Conservation (phyloP, 1,284 basidiomycete species). For the Volvariella volvacea region DNA sequence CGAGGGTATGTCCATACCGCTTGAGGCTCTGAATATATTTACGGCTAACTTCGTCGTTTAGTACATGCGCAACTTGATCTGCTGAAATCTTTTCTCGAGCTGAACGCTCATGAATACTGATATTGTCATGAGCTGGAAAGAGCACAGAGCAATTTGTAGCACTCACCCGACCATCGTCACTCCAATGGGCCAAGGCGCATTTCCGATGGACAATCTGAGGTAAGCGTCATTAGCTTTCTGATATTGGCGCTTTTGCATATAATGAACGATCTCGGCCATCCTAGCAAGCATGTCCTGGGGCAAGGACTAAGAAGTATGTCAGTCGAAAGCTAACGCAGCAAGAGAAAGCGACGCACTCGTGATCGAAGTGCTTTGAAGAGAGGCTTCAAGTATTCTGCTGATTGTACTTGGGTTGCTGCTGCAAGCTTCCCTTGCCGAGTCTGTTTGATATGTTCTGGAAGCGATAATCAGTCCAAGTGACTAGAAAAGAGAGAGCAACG, state of each 20-base stretch:
- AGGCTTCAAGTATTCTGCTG: slow-evolving; percentile 94
- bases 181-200: slow-evolving; percentile 99
- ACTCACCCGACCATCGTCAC: slow-evolving; percentile 97
- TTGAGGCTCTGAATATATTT: slow-evolving; percentile 99
- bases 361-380: slow-evolving; percentile 87
- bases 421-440: slow-evolving; percentile 91
- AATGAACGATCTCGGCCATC: slow-evolving; percentile 92
- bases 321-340: background rate
- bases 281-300: slow-evolving; percentile 82
- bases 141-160: background rate
- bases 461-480: slow-evolving; percentile 5
- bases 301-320: slow-evolving; percentile 49
- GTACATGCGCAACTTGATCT: slow-evolving; percentile 94
- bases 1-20: too few species aligned
- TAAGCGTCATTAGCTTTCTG: slow-evolving; percentile 96
- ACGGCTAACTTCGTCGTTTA: slow-evolving; percentile 97
- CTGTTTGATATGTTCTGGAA: slow-evolving; percentile 68
- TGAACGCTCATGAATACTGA: slow-evolving; percentile 94
- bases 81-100: slow-evolving; percentile 96
- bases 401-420: slow-evolving; percentile 92
- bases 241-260: slow-evolving; percentile 95
- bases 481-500: background rate
- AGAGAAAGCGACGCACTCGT: slow-evolving; percentile 49
- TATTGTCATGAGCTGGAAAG: slow-evolving; percentile 3
- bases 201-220: slow-evolving; percentile 93